Conservation (phyloP, 1,284 basidiomycete genomes). For the Calocybe gambosa region DNA sequence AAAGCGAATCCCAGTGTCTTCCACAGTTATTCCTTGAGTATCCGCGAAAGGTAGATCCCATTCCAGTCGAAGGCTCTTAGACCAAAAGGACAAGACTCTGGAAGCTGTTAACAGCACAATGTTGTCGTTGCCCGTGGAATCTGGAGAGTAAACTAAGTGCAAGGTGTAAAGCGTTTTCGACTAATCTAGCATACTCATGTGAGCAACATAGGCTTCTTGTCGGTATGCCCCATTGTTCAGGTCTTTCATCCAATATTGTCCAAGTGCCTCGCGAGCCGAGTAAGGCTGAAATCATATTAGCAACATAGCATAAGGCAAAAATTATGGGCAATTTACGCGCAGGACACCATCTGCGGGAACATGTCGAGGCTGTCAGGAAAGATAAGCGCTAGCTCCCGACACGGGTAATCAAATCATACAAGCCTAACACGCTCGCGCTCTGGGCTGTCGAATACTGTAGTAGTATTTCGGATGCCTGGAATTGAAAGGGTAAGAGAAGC, state of each 20-base stretch:
- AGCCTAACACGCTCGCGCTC: slow-evolving; percentile 85
- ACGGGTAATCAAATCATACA: slow-evolving; percentile 28
- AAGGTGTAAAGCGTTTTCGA: slow-evolving; percentile 7
- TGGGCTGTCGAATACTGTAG: slow-evolving; percentile 94
- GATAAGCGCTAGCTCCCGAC: slow-evolving; percentile 19
- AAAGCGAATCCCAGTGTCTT: slow-evolving; percentile 86
- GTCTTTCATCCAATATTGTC: slow-evolving; percentile 96
- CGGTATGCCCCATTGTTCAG: slow-evolving; percentile 84
- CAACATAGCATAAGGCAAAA: neutral
- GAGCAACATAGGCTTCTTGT: slow-evolving; percentile 86
- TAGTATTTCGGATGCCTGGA: slow-evolving; percentile 91
- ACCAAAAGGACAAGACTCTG: slow-evolving; percentile 80
- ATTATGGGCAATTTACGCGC: slow-evolving; percentile 45
- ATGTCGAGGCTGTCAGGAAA: slow-evolving; percentile 63
- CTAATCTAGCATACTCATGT: slow-evolving; percentile 54
- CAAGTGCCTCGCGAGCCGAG: slow-evolving; percentile 83
- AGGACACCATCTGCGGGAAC: slow-evolving; percentile 84
- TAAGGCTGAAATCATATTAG: slow-evolving; percentile 55
- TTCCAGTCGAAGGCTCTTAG: slow-evolving; percentile 77
- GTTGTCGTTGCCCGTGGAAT: slow-evolving; percentile 76
- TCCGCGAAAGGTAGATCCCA: slow-evolving; percentile 92
- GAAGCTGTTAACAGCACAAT: slow-evolving; percentile 80
- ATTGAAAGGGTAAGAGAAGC: neutral
- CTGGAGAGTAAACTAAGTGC: slow-evolving; percentile 28
- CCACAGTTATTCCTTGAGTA: slow-evolving; percentile 84